A percentile compares a stretch with the other conserved stretches of the same genome.
Evolutionary conservation across 1,284 basidiomycete genomes (phyloP).

Genomic region (Abortiporus biennis): DNA sequence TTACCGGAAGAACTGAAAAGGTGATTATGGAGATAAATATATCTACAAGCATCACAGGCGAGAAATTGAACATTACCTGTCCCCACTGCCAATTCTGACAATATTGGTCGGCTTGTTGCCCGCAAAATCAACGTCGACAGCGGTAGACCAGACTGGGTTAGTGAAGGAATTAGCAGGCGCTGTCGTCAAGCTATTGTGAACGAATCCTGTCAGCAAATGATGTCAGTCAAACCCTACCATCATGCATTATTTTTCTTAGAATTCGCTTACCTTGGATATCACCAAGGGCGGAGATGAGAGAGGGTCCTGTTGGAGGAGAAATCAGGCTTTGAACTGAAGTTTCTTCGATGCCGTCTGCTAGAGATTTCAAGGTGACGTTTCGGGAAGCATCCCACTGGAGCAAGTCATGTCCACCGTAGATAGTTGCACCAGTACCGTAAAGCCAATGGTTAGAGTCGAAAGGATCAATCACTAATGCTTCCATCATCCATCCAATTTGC

Average conservation of each 20-base stretch:
- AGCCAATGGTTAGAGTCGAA: slow-evolving; percentile 64
- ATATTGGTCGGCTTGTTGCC: slow-evolving; percentile 47
- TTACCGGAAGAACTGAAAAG: slow-evolving; percentile 30
- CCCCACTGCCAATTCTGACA: slow-evolving; percentile 46
- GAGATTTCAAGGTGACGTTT: slow-evolving; percentile 52
- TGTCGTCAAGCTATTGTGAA: slow-evolving; percentile 41
- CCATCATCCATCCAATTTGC: slow-evolving; percentile 35
- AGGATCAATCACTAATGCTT: slow-evolving; percentile 52
- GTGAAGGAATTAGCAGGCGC: slow-evolving; percentile 36
- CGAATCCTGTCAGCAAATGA: slow-evolving; percentile 21
- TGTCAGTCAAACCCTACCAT: neutral
- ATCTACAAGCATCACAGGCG: slow-evolving; percentile 1
- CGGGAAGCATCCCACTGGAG: slow-evolving; percentile 50
- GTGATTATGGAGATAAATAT: slow-evolving; percentile 18
- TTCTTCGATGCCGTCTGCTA: slow-evolving; percentile 63
- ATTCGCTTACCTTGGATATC: slow-evolving; percentile 42
- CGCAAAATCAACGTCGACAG: slow-evolving; percentile 52
- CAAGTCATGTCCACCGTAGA: slow-evolving; percentile 52
- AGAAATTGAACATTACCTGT: slow-evolving; percentile 26
- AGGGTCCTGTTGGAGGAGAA: slow-evolving; percentile 41
- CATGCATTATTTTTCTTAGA: neutral
- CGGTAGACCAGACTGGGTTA: slow-evolving; percentile 46
- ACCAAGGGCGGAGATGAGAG: slow-evolving; percentile 51
- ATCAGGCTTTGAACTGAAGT: slow-evolving; percentile 49
- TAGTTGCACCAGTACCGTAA: slow-evolving; percentile 57